Conservation (phyloP, 768 basidiomycete species). For the Calocybe gangraenosa region DNA sequence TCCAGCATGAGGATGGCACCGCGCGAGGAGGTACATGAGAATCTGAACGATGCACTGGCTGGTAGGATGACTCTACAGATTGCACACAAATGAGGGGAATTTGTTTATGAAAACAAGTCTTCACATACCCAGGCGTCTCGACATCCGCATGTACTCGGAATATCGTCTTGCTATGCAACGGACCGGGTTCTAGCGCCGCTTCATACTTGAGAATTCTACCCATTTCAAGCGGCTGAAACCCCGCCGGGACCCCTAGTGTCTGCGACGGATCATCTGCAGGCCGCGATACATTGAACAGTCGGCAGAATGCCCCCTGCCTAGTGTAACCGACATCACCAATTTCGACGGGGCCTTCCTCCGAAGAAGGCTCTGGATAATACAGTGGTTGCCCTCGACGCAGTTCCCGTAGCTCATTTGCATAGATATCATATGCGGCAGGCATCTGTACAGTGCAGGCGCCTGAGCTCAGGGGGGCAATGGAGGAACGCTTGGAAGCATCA, state of each 20-base stretch:
- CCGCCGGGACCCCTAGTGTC: slow-evolving; percentile 7
- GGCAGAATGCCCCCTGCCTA: slow-evolving; percentile 9
- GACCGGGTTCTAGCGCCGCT: slow-evolving; percentile 10
- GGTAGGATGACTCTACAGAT: slow-evolving; percentile 2
- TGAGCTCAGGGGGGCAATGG: too few relatives aligned
- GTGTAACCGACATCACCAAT: slow-evolving; percentile 10
- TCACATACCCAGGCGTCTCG: slow-evolving; percentile 5
- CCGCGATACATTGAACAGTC: slow-evolving; percentile 11
- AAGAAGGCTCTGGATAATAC: slow-evolving; percentile 11
- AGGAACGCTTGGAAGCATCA: too few relatives aligned
- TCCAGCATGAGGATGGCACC: slow-evolving; percentile 14
- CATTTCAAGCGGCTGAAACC: slow-evolving; percentile 7
- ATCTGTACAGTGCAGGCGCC: slow-evolving; percentile 1
- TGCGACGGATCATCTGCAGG: slow-evolving; percentile 9
- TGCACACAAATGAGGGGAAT: not conserved
- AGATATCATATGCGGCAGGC: slow-evolving; percentile 11
- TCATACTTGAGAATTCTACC: slow-evolving; percentile 1
- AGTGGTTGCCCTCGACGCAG: slow-evolving; percentile 9
- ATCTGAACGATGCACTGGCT: slow-evolving; percentile 9
- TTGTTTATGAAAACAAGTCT: not conserved
- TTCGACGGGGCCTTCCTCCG: slow-evolving; percentile 6
- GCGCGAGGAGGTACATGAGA: slow-evolving; percentile 11
- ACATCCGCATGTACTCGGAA: slow-evolving; percentile 3
- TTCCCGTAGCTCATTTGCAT: slow-evolving; percentile 5
- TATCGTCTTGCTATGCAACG: slow-evolving; percentile 10